Evolutionary conservation across 257 asterid genomes (phyloP), one percentile per base, ranked within the genome.

Genomic region (Dorcoceras hygrometricum): DNA sequence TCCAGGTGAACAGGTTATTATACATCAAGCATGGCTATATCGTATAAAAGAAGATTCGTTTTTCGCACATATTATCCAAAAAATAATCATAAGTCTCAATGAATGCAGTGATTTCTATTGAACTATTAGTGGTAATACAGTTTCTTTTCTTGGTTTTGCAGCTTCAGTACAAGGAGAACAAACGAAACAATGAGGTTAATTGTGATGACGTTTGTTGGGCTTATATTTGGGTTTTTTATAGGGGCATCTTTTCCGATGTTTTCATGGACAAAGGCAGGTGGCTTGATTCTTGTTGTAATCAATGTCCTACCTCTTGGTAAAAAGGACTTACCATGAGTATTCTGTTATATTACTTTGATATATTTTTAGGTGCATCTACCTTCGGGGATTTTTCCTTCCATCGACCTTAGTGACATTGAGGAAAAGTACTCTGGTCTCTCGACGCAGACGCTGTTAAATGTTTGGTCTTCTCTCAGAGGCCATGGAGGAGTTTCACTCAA

Each of bases 381-480:
- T 23, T 71, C 90, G 11, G 77, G 74, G 73, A 68, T 87, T 69
- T 80, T 89, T 43, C 83, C 89, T 24, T 83, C 94, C 1, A 76
- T 89, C 59, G 96, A 89, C 75, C 87, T 78, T 58, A 58, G 86
- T 43, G 81, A 84, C 62, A 66, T 86, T 7, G 97, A 89, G 72
- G 96, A 83, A 75, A 89, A 85, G 82, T 84, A 89, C 79, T 86
- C 98, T 0, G 97, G 97, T 31, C 70, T 89, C 70, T 89, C 98
- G 25, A 83, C 93, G 57, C 98, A 92, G 71, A 89, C 97, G 9
- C 71, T 92, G 54, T 76, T 92, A 73, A 92, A 87, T 59, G 84
- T 84, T 56, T 88, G 95, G 96, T 83, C 87, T 48, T 84, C 91
- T 63, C 77, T 89, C 28, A 89, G 75, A 82, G 83, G 89, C 43